Conservation (phyloP, 331 rosid species). For the Telfairia occidentalis region DNA sequence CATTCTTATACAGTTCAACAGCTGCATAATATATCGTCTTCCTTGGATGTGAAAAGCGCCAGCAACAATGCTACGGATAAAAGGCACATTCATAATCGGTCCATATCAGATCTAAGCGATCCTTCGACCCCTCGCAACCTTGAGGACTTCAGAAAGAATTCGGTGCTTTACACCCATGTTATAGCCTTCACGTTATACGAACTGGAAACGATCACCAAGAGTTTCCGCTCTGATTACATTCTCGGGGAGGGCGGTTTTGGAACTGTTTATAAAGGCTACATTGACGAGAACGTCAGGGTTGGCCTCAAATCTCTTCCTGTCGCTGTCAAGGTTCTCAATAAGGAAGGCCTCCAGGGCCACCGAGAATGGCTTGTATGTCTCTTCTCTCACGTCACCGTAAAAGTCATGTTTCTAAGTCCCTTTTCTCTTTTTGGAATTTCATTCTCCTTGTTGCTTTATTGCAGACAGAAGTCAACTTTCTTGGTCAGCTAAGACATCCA, state of each 20-base stretch:
- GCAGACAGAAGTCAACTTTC: constrained; percentile 95
- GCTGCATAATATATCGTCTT: constrained; percentile 36
- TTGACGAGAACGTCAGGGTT: constrained; percentile 90
- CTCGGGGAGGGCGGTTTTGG: constrained; percentile 98
- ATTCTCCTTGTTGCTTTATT: not conserved
- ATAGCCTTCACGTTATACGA: constrained; percentile 86
- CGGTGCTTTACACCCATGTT: constrained; percentile 78
- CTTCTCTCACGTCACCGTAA: not conserved
- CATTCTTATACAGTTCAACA: constrained; percentile 59
- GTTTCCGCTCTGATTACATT: constrained; percentile 85
- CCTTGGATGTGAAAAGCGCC: constrained; percentile 21
- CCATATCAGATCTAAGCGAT: constrained; percentile 91
- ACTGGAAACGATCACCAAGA: constrained; percentile 91
- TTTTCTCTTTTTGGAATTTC: not conserved
- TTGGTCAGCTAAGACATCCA: constrained; percentile 94
- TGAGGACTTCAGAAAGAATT: constrained; percentile 57
- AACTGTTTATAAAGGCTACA: constrained; percentile 92
- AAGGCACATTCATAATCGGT: constrained; percentile 49
- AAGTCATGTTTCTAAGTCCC: not conserved
- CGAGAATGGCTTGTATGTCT: constrained; percentile 86
- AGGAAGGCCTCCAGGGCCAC: constrained; percentile 96
- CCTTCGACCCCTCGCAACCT: constrained; percentile 74
- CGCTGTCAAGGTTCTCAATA: constrained; percentile 90
- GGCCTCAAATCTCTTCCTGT: constrained; percentile 95
- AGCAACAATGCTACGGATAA: constrained; percentile 19